Base-by-base conservation (phyloP, 129 eudicot genomes). In the Erigeron canadensis region DNA sequence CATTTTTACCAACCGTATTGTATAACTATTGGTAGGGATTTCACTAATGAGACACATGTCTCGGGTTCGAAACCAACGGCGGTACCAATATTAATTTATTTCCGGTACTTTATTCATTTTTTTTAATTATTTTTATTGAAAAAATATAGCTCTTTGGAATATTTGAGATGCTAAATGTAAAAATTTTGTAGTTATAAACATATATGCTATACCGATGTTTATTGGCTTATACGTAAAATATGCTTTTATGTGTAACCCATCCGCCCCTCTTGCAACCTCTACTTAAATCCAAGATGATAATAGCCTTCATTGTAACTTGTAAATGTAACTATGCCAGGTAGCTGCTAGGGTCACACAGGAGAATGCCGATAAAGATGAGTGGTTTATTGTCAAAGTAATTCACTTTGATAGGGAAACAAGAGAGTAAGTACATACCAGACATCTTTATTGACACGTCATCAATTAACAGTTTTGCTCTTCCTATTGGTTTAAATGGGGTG, bases 311-410 rank as follows among this genome's bases (percentile, higher is more conserved):
- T 28, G 34, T 28, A 28, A 0, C 21, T 50, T 43, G 70, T 65
- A 42, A 54, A 58, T 16, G 13, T 43, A 62, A 53, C 37, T 69
- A 84, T 80, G 66, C 62, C 84, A 94, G 97, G 98, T 94, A 69
- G 98, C 98, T 44, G 98, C 97, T 41, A 86, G 95, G 84, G 89
- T 94, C 41, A 74, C 82, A 43, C 87, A 55, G 75, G 95, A 87
- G 78, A 88, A 94, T 51, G 84, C 90, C 16, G 97, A 86, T 46
- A 94, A 90, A 80, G 99, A 94, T 65, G 99, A 90, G 75, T 94
- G 96, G 96, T 67, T 90, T 80, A 85, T 94, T 51, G 97, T 94
- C 21, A 94, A 94, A 94, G 97, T 94, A 16, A 90, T 88, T 75
- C 96, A 86, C 81, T 94, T 86, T 77, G 97, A 94, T 74, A 84